phyloP scores from a whole-genome alignment of 768 basidiomycete species.

The Coprinellus aureogranulatus region DNA sequence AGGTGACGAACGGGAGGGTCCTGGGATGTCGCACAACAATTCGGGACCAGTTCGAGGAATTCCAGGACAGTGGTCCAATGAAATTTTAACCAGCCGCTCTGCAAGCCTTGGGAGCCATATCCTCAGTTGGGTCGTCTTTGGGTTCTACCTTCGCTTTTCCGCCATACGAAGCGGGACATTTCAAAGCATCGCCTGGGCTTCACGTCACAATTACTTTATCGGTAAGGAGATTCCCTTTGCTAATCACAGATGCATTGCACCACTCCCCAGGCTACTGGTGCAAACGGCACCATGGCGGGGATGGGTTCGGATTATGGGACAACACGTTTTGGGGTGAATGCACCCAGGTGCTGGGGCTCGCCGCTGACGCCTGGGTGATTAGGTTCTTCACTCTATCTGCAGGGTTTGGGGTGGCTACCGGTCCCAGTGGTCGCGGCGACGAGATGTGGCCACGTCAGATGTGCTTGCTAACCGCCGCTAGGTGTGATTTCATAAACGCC shows the following conservation, averaged over 20 bases:
- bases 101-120: slow-evolving; percentile 1
- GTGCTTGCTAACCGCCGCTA: not conserved
- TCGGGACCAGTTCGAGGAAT: slow-evolving; percentile 1
- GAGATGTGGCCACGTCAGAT: not conserved
- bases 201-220: not conserved
- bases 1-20: slow-evolving; percentile 9
- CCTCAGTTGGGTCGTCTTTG: not conserved
- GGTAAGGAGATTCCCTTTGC: not conserved
- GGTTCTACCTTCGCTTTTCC: not conserved
- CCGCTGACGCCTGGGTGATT: slow-evolving; percentile 4
- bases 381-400: not conserved
- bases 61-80: slow-evolving; percentile 4
- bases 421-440: not conserved
- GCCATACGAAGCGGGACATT: not conserved
- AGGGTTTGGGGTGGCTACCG: not conserved
- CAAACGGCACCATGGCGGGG: slow-evolving; percentile 9
- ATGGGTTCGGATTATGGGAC: slow-evolving; percentile 5
- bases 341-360: slow-evolving; percentile 9
- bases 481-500: slow-evolving; percentile 6
- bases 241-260: slow-evolving; percentile 3
- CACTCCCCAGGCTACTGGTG: slow-evolving; percentile 11
- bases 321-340: slow-evolving; percentile 4
- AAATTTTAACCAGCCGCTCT: slow-evolving; percentile 5
- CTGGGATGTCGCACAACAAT: slow-evolving; percentile 7
- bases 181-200: not conserved